Percentiles rank a stretch among this genome's conserved stretches.
phyloP scores from a whole-genome alignment of 495 filamentous ascomycete species.

The Penicillium dipodomyicola region DNA sequence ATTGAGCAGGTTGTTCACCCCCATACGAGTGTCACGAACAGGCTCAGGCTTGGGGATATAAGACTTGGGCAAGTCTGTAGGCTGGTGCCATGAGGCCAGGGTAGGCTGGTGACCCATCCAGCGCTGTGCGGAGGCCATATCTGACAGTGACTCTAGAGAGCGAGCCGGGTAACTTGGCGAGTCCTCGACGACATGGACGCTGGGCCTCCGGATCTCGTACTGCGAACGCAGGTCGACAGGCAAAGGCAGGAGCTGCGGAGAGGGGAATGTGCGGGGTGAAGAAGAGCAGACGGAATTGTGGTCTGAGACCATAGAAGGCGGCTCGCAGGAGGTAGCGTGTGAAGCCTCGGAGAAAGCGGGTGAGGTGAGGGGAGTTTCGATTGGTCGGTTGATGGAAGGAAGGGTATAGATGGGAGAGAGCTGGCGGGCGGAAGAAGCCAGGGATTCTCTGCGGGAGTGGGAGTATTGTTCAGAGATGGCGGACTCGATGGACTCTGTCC shows the following conservation, averaged over 20 bases:
- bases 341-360: conserved; percentile 63
- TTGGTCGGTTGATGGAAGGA: conserved; percentile 44
- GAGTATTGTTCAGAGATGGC: conserved; percentile 16
- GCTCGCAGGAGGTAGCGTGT: conserved; percentile 57
- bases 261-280: conserved; percentile 47
- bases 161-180: conserved; percentile 25
- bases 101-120: conserved; percentile 37
- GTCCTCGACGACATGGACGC: conserved; percentile 34
- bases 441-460: conserved; percentile 32
- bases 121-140: conserved; percentile 31
- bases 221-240: conserved; percentile 34
- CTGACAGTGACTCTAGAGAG: conserved; percentile 32
- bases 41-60: conserved; percentile 29
- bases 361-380: conserved; percentile 67
- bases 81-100: conserved; percentile 33
- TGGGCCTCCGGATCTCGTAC: conserved; percentile 36
- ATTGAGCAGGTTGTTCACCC: conserved; percentile 41
- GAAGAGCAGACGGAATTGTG: conserved; percentile 61
- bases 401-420: conserved; percentile 47
- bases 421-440: conserved; percentile 37
- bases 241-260: conserved; percentile 44
- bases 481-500: conserved; percentile 30
- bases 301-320: conserved; percentile 72
- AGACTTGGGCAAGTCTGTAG: conserved; percentile 21
- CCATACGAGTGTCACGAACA: conserved; percentile 47